Conservation (phyloP, 768 basidiomycete species). For the Tylopilus vinaceipallidus region DNA sequence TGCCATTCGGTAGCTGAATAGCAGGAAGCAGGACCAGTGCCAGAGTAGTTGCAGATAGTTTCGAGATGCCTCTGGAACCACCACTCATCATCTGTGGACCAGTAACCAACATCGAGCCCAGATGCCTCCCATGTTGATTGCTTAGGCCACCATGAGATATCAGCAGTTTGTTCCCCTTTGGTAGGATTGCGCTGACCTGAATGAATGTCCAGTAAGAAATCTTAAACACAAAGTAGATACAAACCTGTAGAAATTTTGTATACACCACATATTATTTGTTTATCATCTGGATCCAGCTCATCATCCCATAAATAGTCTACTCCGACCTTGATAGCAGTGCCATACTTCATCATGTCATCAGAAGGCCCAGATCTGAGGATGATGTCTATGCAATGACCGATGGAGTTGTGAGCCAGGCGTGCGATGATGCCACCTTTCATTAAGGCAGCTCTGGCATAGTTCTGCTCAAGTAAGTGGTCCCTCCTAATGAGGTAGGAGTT, state of each 20-base stretch:
- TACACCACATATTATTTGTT: slow-evolving; percentile 1
- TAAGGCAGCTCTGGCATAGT: too few relatives aligned
- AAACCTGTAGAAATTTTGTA: slow-evolving; percentile 1
- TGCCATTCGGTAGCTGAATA: background rate
- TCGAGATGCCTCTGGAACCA: slow-evolving; percentile 1
- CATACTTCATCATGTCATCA: too few relatives aligned
- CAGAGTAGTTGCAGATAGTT: background rate
- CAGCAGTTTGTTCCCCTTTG: background rate
- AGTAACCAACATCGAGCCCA: slow-evolving; percentile 1
- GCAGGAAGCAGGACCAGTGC: background rate
- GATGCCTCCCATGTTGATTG: background rate
- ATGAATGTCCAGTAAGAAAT: too few relatives aligned
- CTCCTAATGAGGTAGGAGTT: too few relatives aligned
- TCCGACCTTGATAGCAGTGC: too few relatives aligned
- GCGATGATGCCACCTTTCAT: too few relatives aligned
- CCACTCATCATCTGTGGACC: background rate
- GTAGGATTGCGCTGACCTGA: background rate
- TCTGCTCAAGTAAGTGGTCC: too few relatives aligned
- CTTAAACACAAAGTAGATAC: too few relatives aligned
- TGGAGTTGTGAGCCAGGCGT: too few relatives aligned
- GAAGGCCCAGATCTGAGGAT: too few relatives aligned
- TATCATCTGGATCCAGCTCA: background rate
- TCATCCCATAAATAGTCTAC: background rate
- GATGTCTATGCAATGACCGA: too few relatives aligned
- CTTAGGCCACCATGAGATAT: slow-evolving; percentile 9